phyloP scores from a whole-genome alignment of 1,284 basidiomycete species.

The Sphaerobolus stellatus region DNA sequence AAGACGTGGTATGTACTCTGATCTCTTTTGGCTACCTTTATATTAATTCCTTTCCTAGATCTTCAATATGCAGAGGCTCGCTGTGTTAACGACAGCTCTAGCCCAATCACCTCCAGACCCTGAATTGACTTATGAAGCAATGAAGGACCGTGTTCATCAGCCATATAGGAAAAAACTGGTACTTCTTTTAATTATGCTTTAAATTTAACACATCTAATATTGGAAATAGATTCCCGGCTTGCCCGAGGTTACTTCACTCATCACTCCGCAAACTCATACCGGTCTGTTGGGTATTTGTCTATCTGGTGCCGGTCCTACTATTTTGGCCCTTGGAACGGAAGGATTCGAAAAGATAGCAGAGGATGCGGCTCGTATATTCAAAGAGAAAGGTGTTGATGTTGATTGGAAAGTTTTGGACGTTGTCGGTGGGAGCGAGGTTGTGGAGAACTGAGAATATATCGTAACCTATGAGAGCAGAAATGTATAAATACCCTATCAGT shows the following conservation, averaged over 20 bases:
- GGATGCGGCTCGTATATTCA: conserved; percentile 77
- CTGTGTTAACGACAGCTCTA: conserved; percentile 96
- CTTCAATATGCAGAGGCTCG: conserved; percentile 96
- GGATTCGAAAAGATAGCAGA: conserved; percentile 83
- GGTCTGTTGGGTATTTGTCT: conserved; percentile 96
- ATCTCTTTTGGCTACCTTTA: neutral
- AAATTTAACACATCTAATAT: conserved; percentile 1
- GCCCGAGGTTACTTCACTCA: conserved; percentile 82
- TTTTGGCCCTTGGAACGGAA: conserved; percentile 90
- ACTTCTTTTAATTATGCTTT: conserved; percentile 27
- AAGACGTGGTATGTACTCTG: conserved; percentile 76
- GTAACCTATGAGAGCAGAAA: too few species aligned
- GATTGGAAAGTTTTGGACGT: conserved; percentile 78
- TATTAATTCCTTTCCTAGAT: conserved; percentile 53
- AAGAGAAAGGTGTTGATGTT: conserved; percentile 70
- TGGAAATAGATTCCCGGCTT: conserved; percentile 87
- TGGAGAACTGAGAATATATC: conserved; percentile 20
- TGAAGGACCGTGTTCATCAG: conserved; percentile 98
- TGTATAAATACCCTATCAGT: too few species aligned
- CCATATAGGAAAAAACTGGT: conserved; percentile 91
- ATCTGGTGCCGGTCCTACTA: conserved; percentile 97
- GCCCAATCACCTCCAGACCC: conserved; percentile 89
- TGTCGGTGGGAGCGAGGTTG: conserved; percentile 48
- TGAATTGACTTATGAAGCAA: conserved; percentile 95
- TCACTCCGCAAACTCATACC: conserved; percentile 87